Conservation (phyloP, 768 basidiomycete genomes). For the Artomyces pyxidatus region DNA sequence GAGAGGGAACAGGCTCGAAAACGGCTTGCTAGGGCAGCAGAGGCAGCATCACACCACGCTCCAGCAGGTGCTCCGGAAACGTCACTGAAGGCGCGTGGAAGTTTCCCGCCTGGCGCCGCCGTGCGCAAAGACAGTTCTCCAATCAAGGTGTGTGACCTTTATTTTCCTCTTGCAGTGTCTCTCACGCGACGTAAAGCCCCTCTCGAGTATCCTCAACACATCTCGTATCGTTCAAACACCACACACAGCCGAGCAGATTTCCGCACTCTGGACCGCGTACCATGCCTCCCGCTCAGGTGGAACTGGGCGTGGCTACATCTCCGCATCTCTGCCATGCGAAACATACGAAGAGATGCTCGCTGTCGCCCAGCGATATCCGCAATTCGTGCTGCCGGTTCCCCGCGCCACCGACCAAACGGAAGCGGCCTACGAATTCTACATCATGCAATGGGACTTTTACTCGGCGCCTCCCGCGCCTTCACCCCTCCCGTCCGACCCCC, state of each 20-base stretch:
- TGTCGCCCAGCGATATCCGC: conserved; percentile 57
- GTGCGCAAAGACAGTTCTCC: conserved; percentile 59
- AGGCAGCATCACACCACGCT: conserved; percentile 12
- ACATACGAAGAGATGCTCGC: conserved; percentile 65
- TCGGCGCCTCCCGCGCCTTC: conserved; percentile 55
- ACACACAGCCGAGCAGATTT: conserved; percentile 67
- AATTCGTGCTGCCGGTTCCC: conserved; percentile 79
- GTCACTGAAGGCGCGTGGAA: conserved; percentile 6
- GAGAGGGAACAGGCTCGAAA: conserved; percentile 5
- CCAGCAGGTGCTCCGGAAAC: not conserved
- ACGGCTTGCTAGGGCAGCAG: conserved; percentile 7
- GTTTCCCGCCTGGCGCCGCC: conserved; percentile 5
- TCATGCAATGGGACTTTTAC: conserved; percentile 87
- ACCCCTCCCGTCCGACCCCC: conserved; percentile 27
- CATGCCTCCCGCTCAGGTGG: conserved; percentile 75
- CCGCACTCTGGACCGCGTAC: conserved; percentile 83
- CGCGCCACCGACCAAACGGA: conserved; percentile 34
- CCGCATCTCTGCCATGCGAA: conserved; percentile 68
- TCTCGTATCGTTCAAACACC: conserved; percentile 55
- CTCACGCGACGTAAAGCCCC: conserved; percentile 43
- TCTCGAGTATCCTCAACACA: conserved; percentile 75
- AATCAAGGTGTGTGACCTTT: conserved; percentile 40
- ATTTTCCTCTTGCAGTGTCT: not conserved
- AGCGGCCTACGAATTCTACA: conserved; percentile 69
- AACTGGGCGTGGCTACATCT: conserved; percentile 78